Conservation (phyloP, 2,329 filamentous ascomycete species). For the Venturia effusa region DNA sequence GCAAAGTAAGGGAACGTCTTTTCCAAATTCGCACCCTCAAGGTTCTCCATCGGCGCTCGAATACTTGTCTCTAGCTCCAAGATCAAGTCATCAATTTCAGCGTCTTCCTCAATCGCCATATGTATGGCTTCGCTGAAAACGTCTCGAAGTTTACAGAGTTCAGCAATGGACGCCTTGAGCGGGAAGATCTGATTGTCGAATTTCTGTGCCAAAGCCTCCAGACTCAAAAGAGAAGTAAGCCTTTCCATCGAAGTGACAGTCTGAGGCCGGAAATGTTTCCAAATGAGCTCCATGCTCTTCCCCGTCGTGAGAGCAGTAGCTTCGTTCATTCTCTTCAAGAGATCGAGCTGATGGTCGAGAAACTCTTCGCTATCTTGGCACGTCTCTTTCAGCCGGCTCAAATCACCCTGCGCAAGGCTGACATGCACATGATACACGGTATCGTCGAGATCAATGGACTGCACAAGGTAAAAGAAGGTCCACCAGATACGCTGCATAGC, state of each 20-base stretch:
- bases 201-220: slow-evolving; percentile 35
- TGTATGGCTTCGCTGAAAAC: background rate
- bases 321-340: slow-evolving; percentile 44
- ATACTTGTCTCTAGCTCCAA: background rate
- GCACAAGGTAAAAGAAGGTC: slow-evolving; percentile 36
- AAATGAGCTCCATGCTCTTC: slow-evolving; percentile 68
- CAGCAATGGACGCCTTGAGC: background rate
- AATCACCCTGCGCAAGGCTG: slow-evolving; percentile 12
- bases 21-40: background rate
- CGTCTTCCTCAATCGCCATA: background rate
- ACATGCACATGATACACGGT: slow-evolving; percentile 43
- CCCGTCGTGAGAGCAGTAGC: slow-evolving; percentile 66
- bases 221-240: slow-evolving; percentile 27
- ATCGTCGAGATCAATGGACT: slow-evolving; percentile 36
- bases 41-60: background rate
- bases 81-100: slow-evolving; percentile 2
- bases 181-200: slow-evolving; percentile 26
- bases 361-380: slow-evolving; percentile 12
- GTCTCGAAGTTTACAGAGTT: slow-evolving; percentile 4
- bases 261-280: slow-evolving; percentile 58
- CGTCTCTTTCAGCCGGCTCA: slow-evolving; percentile 25
- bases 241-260: slow-evolving; percentile 32
- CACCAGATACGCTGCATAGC: slow-evolving; percentile 30
- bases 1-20: slow-evolving; percentile 31
- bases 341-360: slow-evolving; percentile 6